phyloP scores from a whole-genome alignment of 2,329 filamentous ascomycete genomes.

The Xenosphaeropsis pyriputrescens region DNA sequence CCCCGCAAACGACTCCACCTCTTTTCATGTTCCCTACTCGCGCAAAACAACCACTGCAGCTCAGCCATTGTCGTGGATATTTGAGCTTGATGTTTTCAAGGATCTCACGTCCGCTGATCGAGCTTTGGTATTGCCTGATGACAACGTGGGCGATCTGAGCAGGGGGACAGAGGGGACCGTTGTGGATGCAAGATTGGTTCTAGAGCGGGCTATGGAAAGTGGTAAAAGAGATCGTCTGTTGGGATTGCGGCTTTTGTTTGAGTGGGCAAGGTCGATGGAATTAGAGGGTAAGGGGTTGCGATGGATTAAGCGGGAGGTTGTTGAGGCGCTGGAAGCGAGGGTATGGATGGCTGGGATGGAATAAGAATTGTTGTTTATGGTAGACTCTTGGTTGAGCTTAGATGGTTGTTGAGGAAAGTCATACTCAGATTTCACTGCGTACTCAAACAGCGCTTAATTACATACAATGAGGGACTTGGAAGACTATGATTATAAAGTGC shows the following conservation, averaged over 20 bases:
- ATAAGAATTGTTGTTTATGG: background rate
- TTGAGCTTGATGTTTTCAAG: constrained; percentile 37
- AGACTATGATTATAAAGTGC: too few relatives aligned
- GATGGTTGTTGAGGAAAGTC: too few relatives aligned
- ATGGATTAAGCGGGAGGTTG: constrained; percentile 40
- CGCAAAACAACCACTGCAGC: constrained; percentile 35
- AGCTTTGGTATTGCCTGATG: constrained; percentile 31
- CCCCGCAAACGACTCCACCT: constrained; percentile 34
- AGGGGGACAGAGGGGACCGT: constrained; percentile 39
- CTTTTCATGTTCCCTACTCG: constrained; percentile 46
- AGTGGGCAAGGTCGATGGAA: constrained; percentile 42
- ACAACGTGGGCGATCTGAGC: constrained; percentile 24
- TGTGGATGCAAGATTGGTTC: constrained; percentile 44
- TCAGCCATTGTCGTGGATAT: constrained; percentile 46
- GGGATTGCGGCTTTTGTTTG: constrained; percentile 48
- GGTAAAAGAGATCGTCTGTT: constrained; percentile 40
- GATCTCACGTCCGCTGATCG: constrained; percentile 41
- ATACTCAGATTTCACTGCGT: too few relatives aligned
- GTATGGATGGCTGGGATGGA: constrained; percentile 24
- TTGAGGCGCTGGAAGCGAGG: constrained; percentile 35
- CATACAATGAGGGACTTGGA: too few relatives aligned
- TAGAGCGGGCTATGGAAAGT: constrained; percentile 32
- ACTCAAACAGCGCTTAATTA: too few relatives aligned
- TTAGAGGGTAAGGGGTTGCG: constrained; percentile 23
- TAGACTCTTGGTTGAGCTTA: too few relatives aligned